Conservation (phyloP, 2,329 filamentous ascomycete genomes). For the Didymella arachidicola region DNA sequence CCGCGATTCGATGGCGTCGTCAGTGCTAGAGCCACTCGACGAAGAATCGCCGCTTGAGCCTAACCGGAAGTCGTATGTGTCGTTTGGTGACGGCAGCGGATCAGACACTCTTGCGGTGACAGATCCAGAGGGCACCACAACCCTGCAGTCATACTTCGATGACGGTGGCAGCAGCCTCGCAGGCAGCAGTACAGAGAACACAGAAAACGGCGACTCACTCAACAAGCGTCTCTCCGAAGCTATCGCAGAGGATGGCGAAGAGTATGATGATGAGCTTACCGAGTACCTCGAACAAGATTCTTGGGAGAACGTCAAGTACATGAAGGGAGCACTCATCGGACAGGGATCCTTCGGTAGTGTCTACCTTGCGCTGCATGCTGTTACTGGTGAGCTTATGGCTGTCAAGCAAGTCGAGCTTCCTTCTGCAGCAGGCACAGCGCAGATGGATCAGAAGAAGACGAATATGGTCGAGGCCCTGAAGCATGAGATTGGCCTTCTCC, state of each 20-base stretch:
- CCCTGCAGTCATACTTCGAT: constrained; percentile 82
- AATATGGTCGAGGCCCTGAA: constrained; percentile 98
- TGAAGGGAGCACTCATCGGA: constrained; percentile 97
- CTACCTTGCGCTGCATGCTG: constrained; percentile 91
- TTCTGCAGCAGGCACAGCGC: constrained; percentile 76
- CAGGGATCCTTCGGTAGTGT: constrained; percentile 97
- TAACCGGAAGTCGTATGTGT: constrained; percentile 96
- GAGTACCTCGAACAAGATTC: constrained; percentile 92
- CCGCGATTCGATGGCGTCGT: constrained; percentile 88
- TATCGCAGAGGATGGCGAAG: constrained; percentile 88
- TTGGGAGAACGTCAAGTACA: constrained; percentile 98
- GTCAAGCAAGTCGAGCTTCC: constrained; percentile 98
- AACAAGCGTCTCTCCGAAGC: constrained; percentile 85
- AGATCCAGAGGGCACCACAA: constrained; percentile 75
- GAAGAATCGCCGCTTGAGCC: constrained; percentile 89
- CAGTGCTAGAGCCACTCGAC: constrained; percentile 85
- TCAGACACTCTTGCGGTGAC: constrained; percentile 76
- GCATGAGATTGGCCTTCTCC: constrained; percentile 91
- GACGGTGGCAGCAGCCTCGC: constrained; percentile 77
- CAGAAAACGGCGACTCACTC: constrained; percentile 72
- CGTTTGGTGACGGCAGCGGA: constrained; percentile 74
- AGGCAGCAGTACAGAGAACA: constrained; percentile 68
- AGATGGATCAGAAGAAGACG: constrained; percentile 85
- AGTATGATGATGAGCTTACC: constrained; percentile 85
- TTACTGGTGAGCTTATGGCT: constrained; percentile 96